Evolutionary conservation across 2,329 filamentous ascomycete species (phyloP).

Genomic region (Botrytis deweyae): DNA sequence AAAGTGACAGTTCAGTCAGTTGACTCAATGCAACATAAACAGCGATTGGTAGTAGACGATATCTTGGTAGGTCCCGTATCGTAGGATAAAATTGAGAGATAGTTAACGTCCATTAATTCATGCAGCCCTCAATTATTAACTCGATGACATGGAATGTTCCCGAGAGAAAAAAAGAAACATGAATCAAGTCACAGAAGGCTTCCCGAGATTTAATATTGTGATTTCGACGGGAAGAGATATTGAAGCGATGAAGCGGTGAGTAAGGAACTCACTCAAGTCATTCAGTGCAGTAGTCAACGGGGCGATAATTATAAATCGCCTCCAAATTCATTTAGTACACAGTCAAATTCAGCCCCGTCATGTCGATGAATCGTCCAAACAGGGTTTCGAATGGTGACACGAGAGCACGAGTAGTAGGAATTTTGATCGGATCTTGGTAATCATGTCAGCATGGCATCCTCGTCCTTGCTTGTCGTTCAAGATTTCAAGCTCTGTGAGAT

Average conservation of each 20-base stretch:
- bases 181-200: slow-evolving; percentile 12
- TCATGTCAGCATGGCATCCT: slow-evolving; percentile 5
- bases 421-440: slow-evolving; percentile 16
- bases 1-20: background rate
- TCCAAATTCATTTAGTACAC: background rate
- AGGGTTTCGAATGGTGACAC: slow-evolving; percentile 17
- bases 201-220: background rate
- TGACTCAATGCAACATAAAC: background rate
- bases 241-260: slow-evolving; percentile 12
- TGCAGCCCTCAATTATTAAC: background rate
- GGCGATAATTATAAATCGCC: background rate
- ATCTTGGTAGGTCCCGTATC: background rate
- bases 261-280: background rate
- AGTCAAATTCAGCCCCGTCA: slow-evolving; percentile 1
- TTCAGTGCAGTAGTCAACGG: slow-evolving; percentile 8
- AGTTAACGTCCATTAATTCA: background rate
- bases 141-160: background rate
- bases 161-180: background rate
- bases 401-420: slow-evolving; percentile 1
- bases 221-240: background rate
- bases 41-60: background rate
- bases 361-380: slow-evolving; percentile 9
- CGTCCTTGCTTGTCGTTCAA: slow-evolving; percentile 1
- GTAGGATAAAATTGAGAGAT: background rate
- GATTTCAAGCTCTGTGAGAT: background rate